These are phyloP conservation scores for Craterostigma plantagineum DNA, from an alignment of 257 asterid genomes.

Conservation along the genomic window DNA sequence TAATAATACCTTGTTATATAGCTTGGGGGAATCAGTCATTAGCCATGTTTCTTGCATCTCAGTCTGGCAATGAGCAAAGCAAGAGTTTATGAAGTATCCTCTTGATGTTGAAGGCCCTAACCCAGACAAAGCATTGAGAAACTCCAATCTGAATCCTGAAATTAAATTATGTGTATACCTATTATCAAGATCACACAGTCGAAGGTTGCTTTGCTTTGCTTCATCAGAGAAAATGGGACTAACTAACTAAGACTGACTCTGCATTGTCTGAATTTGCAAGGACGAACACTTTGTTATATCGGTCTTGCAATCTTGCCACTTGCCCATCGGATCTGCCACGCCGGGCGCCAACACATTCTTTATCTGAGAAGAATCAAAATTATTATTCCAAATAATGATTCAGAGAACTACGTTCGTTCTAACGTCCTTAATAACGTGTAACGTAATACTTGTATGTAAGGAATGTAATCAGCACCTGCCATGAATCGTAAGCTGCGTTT, in stretches of 20 bases:
- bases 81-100: slow-evolving; percentile 70
- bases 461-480: slow-evolving; percentile 43
- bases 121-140: slow-evolving; percentile 30
- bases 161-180: neutral
- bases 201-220: too few relatives aligned
- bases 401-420: too few relatives aligned
- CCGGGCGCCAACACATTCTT: slow-evolving; percentile 46
- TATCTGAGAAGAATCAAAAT: slow-evolving; percentile 14
- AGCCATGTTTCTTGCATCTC: slow-evolving; percentile 80
- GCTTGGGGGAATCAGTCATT: slow-evolving; percentile 40
- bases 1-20: slow-evolving; percentile 40
- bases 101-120: slow-evolving; percentile 35
- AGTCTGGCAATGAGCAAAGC: slow-evolving; percentile 91
- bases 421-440: too few relatives aligned
- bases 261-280: slow-evolving; percentile 31
- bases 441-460: too few relatives aligned
- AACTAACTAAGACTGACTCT: slow-evolving; percentile 17
- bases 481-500: slow-evolving; percentile 80
- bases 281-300: slow-evolving; percentile 37
- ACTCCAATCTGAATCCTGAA: slow-evolving; percentile 44
- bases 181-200: too few relatives aligned
- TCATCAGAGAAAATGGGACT: too few relatives aligned
- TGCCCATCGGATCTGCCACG: slow-evolving; percentile 39
- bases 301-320: slow-evolving; percentile 46
- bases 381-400: too few relatives aligned